Percentiles rank a stretch among this genome's conserved stretches.
These are phyloP conservation scores for Curvularia eragrostidis DNA, from an alignment of 2,329 filamentous ascomycete genomes.

Conservation along the genomic window DNA sequence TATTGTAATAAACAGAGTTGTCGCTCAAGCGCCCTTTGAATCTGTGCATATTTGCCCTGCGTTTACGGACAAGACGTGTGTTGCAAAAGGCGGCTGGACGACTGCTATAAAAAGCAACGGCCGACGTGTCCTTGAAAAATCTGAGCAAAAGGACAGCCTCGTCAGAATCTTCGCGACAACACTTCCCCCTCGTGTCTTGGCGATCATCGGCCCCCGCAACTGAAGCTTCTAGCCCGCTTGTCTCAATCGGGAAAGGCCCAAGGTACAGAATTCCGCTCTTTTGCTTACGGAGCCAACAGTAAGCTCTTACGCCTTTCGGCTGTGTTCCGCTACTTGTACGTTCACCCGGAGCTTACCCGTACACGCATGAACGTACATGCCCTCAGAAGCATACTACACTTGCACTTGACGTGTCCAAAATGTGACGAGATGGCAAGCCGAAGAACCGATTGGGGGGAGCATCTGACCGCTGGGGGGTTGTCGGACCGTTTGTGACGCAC, in stretches of 20 bases:
- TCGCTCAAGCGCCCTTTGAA: neutral
- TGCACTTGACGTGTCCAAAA: too few species aligned
- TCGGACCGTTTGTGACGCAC: neutral
- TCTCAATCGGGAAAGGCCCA: constrained; percentile 19
- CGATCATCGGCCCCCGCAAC: constrained; percentile 25
- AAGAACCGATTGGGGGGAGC: too few species aligned
- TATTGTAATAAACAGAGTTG: constrained; percentile 15
- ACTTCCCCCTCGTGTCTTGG: constrained; percentile 4
- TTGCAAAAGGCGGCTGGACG: neutral
- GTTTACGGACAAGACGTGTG: neutral
- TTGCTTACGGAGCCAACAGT: constrained; percentile 27
- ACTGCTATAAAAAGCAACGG: neutral
- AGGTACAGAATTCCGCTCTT: constrained; percentile 16
- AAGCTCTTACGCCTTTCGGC: constrained; percentile 17
- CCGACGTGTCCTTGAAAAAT: neutral
- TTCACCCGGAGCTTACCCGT: constrained; percentile 13
- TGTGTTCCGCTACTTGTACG: constrained; percentile 8
- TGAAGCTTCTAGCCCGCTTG: constrained; percentile 1
- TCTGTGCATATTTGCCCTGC: neutral
- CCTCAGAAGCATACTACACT: neutral
- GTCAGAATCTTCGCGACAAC: constrained; percentile 9
- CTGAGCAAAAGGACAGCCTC: neutral
- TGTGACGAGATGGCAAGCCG: too few species aligned
- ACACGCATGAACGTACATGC: neutral
- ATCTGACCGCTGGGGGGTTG: neutral